These are phyloP conservation scores for Hyaloperonospora arabidopsidis DNA, from an alignment of 352 stramenopile genomes.

Conservation along the genomic window DNA sequence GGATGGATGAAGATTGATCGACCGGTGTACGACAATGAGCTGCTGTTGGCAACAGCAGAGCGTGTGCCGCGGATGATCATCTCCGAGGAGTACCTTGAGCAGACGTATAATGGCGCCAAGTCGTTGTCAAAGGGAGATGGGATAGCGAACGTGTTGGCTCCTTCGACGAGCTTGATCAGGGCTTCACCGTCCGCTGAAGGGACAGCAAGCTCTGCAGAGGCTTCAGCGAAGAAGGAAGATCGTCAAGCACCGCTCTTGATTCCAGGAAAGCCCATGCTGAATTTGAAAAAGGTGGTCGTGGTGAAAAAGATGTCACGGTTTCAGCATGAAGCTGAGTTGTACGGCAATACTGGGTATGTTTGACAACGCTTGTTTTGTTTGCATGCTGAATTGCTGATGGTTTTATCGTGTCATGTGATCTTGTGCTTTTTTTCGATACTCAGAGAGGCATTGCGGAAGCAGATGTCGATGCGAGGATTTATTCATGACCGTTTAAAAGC, in stretches of 20 bases:
- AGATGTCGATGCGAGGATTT: slow-evolving; percentile 87
- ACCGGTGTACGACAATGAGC: slow-evolving; percentile 85
- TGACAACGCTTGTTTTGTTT: neutral
- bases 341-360: slow-evolving; percentile 70
- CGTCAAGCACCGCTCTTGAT: slow-evolving; percentile 36
- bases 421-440: slow-evolving; percentile 11
- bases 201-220: neutral
- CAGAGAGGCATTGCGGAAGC: slow-evolving; percentile 80
- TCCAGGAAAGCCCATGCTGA: slow-evolving; percentile 38
- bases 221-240: slow-evolving; percentile 16
- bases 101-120: slow-evolving; percentile 62
- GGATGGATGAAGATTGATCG: slow-evolving; percentile 85
- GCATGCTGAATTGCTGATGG: slow-evolving; percentile 6
- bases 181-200: neutral
- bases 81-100: slow-evolving; percentile 82
- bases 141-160: slow-evolving; percentile 6
- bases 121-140: slow-evolving; percentile 12
- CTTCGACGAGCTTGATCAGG: slow-evolving; percentile 9
- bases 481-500: slow-evolving; percentile 81
- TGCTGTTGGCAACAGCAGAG: slow-evolving; percentile 76
- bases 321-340: slow-evolving; percentile 76
- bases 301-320: slow-evolving; percentile 86
- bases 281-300: slow-evolving; percentile 77
- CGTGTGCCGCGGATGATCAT: slow-evolving; percentile 84
- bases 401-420: slow-evolving; percentile 4